These are phyloP conservation scores for Solanum verrucosum DNA, from an alignment of 257 asterid genomes.

Conservation along the genomic window DNA sequence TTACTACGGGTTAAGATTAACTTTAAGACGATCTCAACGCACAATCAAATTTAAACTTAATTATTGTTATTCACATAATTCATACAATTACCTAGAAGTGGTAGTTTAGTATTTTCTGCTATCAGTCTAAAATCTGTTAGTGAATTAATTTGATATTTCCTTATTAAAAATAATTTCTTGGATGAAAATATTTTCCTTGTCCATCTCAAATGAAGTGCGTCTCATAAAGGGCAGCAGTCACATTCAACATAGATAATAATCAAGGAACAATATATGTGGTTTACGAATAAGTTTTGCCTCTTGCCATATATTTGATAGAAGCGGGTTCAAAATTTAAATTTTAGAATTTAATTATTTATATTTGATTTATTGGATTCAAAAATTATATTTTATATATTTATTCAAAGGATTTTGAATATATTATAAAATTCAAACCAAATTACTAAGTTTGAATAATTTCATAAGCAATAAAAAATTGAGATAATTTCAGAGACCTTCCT, in stretches of 20 bases:
- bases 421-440: not conserved
- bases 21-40: too few relatives aligned
- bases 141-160: not conserved
- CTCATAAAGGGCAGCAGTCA: not conserved
- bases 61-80: not conserved
- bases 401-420: not conserved
- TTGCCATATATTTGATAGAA: not conserved
- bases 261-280: not conserved
- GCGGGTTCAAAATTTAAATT: accelerated
- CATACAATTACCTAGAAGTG: not conserved
- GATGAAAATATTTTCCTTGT: not conserved
- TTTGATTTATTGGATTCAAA: not conserved
- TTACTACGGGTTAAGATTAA: too few relatives aligned
- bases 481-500: too few relatives aligned
- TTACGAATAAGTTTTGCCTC: not conserved
- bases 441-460: not conserved
- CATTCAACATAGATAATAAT: not conserved
- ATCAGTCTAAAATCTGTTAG: too few relatives aligned
- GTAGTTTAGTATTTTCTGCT: too few relatives aligned
- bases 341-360: not conserved
- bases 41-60: too few relatives aligned
- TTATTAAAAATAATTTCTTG: not conserved
- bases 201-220: not conserved
- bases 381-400: not conserved
- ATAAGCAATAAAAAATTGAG: not conserved